Percentiles rank a stretch among this genome's conserved stretches.
Conservation (phyloP, 78 protist species). For the Emiliania huxleyi region DNA sequence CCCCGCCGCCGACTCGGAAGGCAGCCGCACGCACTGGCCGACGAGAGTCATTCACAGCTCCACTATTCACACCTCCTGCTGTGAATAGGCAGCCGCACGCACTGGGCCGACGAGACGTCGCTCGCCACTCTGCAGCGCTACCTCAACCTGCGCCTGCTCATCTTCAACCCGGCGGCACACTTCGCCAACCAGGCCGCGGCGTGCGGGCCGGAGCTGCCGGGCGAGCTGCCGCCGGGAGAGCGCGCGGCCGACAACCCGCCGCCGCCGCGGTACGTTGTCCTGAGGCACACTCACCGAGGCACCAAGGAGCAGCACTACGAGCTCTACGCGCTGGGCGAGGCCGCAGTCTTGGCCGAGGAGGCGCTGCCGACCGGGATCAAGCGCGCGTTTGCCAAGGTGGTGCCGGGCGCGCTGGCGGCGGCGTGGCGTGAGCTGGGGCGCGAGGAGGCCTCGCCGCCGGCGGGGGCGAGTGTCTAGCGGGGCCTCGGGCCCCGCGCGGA, state of each 20-base stretch:
- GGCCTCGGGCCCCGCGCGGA: too few species aligned
- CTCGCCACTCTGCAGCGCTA: background rate
- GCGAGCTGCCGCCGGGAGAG: background rate
- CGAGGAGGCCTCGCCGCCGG: too few species aligned
- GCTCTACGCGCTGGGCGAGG: background rate
- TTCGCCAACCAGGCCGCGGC: background rate
- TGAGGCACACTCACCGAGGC: background rate
- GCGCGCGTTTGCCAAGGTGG: background rate
- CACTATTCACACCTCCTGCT: too few species aligned
- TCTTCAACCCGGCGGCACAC: background rate
- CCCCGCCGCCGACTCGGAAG: background rate
- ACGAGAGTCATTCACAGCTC: too few species aligned
- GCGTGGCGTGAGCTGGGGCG: too few species aligned
- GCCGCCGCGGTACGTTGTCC: background rate
- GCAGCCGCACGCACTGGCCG: background rate
- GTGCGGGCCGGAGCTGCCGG: background rate
- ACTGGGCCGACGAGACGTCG: background rate
- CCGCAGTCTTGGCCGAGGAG: background rate
- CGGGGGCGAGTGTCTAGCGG: too few species aligned
- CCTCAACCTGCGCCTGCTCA: background rate
- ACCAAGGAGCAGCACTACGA: background rate
- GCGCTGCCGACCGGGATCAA: background rate
- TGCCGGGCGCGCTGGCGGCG: too few species aligned
- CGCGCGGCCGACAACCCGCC: background rate
- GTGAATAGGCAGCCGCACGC: background rate